Evolutionary conservation across 495 filamentous ascomycete genomes (phyloP), one percentile per base, ranked within the genome.

Genomic region (Mycothermus thermophilus): DNA sequence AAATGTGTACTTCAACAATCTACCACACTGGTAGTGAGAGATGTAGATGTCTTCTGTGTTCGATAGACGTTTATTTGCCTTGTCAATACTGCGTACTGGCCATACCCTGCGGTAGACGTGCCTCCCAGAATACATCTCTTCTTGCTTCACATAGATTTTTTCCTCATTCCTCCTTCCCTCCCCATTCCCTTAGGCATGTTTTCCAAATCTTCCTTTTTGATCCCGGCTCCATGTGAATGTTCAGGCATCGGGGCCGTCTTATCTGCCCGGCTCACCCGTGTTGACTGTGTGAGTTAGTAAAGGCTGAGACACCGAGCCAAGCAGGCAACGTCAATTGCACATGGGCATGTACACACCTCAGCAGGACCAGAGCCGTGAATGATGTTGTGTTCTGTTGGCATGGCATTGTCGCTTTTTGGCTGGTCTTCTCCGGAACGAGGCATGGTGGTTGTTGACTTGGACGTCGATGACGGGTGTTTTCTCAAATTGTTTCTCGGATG

Each of bases 221-320:
- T 17, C 1, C 42, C 59, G 1, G 37, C 41, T 11, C 59, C 59
- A 10, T 58, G 41, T n/a, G 57, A 50, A 1, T 35, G 47, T 38
- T 61, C 42, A 6, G 59, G 60, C 18, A 61, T 32, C 0, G 50
- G 46, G 8, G 60, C 60, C 3, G 59, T 52, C 50, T 62, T 64
- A 44, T 62, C 50, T 28, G 57, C 51, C 26, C 57, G 51, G 29
- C 27, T 34, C 11, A 58, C 55, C 3, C 47, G 46, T 13, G 46
- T 40, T 15, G 42, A 41, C 47, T 52, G 23, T 11, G 1, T 9
- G 13, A 4, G 8, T 9, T 14, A 32, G 14, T 14, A n/a, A n/a
- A n/a, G n/a, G n/a, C n/a, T n/a, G n/a, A n/a, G n/a, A n/a, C n/a
- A n/a, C n/a, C n/a, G n/a, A n/a, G n/a, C n/a, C n/a, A n/a, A n/a